Evolutionary conservation across 108 stramenopile species (phyloP).

Genomic region (Asterionellopsis glacialis): DNA sequence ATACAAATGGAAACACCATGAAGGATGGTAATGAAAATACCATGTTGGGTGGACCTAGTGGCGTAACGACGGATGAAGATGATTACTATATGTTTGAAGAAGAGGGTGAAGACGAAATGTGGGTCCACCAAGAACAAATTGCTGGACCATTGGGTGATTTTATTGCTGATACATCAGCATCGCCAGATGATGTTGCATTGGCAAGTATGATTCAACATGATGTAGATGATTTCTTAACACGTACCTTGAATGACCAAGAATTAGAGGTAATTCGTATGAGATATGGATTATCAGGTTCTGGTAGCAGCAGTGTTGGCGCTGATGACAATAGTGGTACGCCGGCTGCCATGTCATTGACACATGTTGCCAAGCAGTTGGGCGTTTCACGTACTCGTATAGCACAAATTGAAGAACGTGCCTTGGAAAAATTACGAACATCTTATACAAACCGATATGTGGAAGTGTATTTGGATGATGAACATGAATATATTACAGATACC

Average conservation of each 20-base stretch:
- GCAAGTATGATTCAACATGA: conserved; percentile 38
- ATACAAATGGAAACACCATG: background rate
- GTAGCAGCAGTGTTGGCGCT: conserved; percentile 7
- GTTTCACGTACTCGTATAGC: conserved; percentile 15
- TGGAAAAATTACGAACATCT: conserved; percentile 19
- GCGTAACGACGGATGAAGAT: background rate
- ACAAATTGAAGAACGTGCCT: conserved; percentile 20
- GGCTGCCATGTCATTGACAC: conserved; percentile 14
- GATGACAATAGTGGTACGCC: background rate
- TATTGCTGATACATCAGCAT: conserved; percentile 29
- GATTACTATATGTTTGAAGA: conserved; percentile 10
- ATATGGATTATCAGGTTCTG: conserved; percentile 45
- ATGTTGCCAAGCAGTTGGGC: conserved; percentile 19
- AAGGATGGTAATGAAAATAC: conserved; percentile 22
- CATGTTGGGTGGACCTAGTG: background rate
- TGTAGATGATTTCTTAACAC: conserved; percentile 44
- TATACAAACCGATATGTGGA: conserved; percentile 18
- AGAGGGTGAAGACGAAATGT: conserved; percentile 50
- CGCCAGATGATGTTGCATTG: conserved; percentile 40
- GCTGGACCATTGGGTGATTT: conserved; percentile 45
- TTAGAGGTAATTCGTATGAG: conserved; percentile 47
- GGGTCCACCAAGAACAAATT: conserved; percentile 39
- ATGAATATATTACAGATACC: background rate
- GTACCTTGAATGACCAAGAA: conserved; percentile 34
- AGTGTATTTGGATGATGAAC: conserved; percentile 1